phyloP scores from a whole-genome alignment of 805 yeast species.

The Cyberlindnera euphorbiiphila region DNA sequence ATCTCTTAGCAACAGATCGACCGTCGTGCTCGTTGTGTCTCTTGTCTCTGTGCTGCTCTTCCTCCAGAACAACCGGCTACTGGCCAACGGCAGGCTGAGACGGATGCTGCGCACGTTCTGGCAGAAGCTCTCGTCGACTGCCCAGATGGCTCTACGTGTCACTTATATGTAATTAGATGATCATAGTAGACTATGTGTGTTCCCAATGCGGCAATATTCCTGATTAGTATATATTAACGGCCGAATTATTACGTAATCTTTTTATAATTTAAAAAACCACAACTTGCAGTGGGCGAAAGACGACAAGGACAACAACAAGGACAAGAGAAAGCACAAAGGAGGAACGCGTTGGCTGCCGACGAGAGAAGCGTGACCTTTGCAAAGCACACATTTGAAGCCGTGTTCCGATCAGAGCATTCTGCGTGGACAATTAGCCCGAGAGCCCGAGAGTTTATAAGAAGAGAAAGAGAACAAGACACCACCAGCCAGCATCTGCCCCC shows the following conservation, averaged over 20 bases:
- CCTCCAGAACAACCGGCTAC: constrained; percentile 11
- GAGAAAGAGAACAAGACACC: not conserved
- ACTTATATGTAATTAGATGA: constrained; percentile 22
- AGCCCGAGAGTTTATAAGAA: too few relatives aligned
- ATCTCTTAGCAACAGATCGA: constrained; percentile 7
- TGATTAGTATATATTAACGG: too few relatives aligned
- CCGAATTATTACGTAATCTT: too few relatives aligned
- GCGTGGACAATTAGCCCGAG: too few relatives aligned
- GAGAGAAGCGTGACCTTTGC: too few relatives aligned
- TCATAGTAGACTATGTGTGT: not conserved
- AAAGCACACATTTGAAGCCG: too few relatives aligned
- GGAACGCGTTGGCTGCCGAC: too few relatives aligned
- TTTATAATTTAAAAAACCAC: too few relatives aligned
- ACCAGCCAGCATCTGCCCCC: not conserved
- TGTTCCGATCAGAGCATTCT: too few relatives aligned
- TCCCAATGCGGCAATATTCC: not conserved
- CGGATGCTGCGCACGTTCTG: constrained; percentile 10
- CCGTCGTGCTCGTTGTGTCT: constrained; percentile 14
- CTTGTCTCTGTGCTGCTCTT: constrained; percentile 16
- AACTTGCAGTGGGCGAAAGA: constrained; percentile 1
- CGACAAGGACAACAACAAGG: not conserved
- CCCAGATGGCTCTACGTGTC: constrained; percentile 27
- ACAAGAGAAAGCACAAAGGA: too few relatives aligned
- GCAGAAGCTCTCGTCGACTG: constrained; percentile 16
- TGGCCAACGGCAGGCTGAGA: constrained; percentile 14